Conservation (phyloP, 139 green algal species). For the Chlorokybus atmophyticus region DNA sequence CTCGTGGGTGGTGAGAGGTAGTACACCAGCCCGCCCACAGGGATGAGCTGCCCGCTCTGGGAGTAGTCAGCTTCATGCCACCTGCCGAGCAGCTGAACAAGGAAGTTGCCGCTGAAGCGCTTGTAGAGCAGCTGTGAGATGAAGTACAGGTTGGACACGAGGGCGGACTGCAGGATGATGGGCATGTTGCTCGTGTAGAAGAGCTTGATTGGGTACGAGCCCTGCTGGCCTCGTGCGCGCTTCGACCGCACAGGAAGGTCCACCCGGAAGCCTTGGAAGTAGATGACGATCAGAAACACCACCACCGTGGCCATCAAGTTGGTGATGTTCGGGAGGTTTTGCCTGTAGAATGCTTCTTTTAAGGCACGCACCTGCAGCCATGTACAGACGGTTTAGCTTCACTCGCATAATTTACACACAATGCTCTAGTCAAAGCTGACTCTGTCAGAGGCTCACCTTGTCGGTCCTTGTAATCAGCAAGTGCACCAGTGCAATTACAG, state of each 20-base stretch:
- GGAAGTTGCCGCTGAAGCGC: conserved; percentile 79
- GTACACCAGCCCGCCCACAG: conserved; percentile 94
- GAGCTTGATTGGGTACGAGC: conserved; percentile 98
- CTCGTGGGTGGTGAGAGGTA: conserved; percentile 85
- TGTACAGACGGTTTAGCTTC: too few species aligned
- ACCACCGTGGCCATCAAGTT: conserved; percentile 89
- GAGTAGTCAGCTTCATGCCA: conserved; percentile 63
- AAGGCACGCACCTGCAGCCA: conserved; percentile 39
- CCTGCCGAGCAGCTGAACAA: conserved; percentile 75
- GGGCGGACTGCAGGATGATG: conserved; percentile 97
- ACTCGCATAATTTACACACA: too few species aligned
- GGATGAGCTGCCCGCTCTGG: conserved; percentile 46
- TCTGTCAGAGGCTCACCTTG: too few species aligned
- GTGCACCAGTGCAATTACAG: conserved; percentile 94
- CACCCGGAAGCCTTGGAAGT: conserved; percentile 98
- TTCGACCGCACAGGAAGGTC: conserved; percentile 94
- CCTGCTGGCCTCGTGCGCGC: conserved; percentile 61
- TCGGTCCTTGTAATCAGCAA: conserved; percentile 82
- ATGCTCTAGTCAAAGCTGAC: too few species aligned
- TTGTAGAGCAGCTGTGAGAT: conserved; percentile 96
- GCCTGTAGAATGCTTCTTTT: conserved; percentile 97
- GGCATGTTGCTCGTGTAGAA: conserved; percentile 99
- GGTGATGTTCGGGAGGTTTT: conserved; percentile 92
- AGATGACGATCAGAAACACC: conserved; percentile 96
- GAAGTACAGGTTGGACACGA: conserved; percentile 99